Evolutionary conservation across 352 stramenopile species (phyloP), one percentile per base, ranked within the genome.

Genomic region (Blastocystis sp.): DNA sequence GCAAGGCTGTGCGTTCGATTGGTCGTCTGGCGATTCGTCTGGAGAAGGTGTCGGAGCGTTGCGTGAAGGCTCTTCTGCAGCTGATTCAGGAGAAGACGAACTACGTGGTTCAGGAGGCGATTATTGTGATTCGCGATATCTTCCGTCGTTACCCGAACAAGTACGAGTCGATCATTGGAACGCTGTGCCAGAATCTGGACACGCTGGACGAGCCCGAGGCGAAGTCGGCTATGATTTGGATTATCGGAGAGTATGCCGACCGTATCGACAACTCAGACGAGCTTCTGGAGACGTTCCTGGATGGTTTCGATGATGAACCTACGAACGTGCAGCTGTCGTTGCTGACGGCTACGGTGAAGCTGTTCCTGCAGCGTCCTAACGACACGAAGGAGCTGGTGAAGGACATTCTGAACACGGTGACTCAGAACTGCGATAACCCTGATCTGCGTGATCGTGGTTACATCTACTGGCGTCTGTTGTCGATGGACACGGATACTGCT

Each of bases 101-200:
- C 89, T 98, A 98, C 87, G 97, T 99, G 54, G 94, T 99, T 1
- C 96, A 98, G 88, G 96, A 98, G 89, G 94, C 94, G 40, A 97
- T 99, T 72, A 97, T 99, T 89, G 96, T 99, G 36, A 98, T 98
- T 89, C 98, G 98, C 89, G 95, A 98, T 87, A 98, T 99, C 85
- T 99, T 99, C 92, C 93, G 96, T 64, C 96, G 97, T 88, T 99
- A 98, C 90, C 95, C 95, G 81, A 98, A 98, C 90, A 92, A 96
- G 84, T 99, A 99, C 88, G 96, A 99, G 89, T 94, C 90, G 81
- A 97, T 99, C 89, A 99, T 99, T 89, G 94, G 93, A 29, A 98
- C 94, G 8, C 89, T 99, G 18, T 99, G 96, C 88, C 95, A 99
- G 87, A 98, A 98, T 89, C 89, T 99, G n/a, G 96, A 98, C 89